phyloP scores from a whole-genome alignment of 345 rosid species.

The Hibiscus mutabilis region DNA sequence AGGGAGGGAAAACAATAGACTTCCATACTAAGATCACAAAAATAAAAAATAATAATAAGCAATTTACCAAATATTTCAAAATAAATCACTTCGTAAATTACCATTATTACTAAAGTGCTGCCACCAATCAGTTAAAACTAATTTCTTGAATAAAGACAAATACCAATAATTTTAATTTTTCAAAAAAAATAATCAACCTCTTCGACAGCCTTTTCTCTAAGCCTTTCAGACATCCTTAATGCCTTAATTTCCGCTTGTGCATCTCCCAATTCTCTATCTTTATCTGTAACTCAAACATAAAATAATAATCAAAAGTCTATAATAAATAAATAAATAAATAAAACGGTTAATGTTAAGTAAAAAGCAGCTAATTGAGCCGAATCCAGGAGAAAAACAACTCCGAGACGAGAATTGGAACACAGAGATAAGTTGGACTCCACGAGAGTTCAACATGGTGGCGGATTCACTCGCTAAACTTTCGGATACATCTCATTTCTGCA shows the following conservation, averaged over 20 bases:
- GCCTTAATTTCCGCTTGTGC: constrained; percentile 82
- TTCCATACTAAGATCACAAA: background rate
- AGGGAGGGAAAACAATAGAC: background rate
- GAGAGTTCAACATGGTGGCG: too few relatives aligned
- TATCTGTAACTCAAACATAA: constrained; percentile 43
- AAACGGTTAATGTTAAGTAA: background rate
- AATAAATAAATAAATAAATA: constrained; percentile 18
- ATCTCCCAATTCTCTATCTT: constrained; percentile 83
- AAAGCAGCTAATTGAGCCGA: constrained; percentile 15
- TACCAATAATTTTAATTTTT: background rate
- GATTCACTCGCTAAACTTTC: too few relatives aligned
- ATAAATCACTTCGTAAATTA: background rate
- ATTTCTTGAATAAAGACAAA: background rate
- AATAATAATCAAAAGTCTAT: background rate
- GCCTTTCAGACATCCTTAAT: constrained; percentile 69
- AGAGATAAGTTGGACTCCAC: too few relatives aligned
- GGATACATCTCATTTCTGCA: too few relatives aligned
- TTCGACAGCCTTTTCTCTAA: constrained; percentile 90
- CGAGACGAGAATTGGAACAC: too few relatives aligned
- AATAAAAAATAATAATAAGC: background rate
- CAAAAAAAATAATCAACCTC: constrained; percentile 44
- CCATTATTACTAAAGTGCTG: background rate
- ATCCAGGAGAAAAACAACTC: too few relatives aligned
- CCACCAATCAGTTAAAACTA: background rate
- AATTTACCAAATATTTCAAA: background rate